phyloP scores from a whole-genome alignment of 2,329 filamentous ascomycete species.

The Aspergillus sp. region DNA sequence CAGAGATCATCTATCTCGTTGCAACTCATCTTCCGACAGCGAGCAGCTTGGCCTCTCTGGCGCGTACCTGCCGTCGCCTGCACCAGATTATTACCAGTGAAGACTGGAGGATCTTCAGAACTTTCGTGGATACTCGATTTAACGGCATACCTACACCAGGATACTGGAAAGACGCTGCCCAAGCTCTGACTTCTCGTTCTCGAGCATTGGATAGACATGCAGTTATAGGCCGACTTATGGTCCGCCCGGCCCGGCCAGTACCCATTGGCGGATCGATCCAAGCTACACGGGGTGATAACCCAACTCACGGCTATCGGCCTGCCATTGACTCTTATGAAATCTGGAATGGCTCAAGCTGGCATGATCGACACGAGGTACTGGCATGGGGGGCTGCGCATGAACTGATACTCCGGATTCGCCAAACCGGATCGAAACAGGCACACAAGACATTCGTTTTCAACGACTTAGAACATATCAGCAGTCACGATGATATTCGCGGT shows the following conservation, averaged over 20 bases:
- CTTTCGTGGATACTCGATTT: constrained; percentile 55
- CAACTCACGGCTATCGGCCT: constrained; percentile 61
- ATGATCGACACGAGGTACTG: constrained; percentile 59
- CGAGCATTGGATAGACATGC: constrained; percentile 62
- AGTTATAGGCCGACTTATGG: constrained; percentile 58
- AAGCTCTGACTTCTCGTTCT: constrained; percentile 60
- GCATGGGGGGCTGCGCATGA: constrained; percentile 65
- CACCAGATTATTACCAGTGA: constrained; percentile 51
- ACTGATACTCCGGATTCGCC: constrained; percentile 56
- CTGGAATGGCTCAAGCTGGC: constrained; percentile 53
- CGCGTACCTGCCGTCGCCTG: constrained; percentile 52
- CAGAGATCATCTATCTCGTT: constrained; percentile 51
- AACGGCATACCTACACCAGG: constrained; percentile 49
- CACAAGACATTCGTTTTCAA: constrained; percentile 58
- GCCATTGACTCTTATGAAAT: constrained; percentile 62
- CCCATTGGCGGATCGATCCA: constrained; percentile 37
- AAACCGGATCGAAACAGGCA: constrained; percentile 41
- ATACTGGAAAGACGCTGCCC: constrained; percentile 56
- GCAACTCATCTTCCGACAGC: constrained; percentile 51
- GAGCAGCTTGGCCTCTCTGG: constrained; percentile 49
- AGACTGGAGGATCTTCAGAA: constrained; percentile 53
- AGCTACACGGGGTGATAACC: constrained; percentile 52
- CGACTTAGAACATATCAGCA: constrained; percentile 54
- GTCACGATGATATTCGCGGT: constrained; percentile 64
- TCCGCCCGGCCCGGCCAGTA: constrained; percentile 49